Evolutionary conservation across 2,329 filamentous ascomycete species (phyloP).

Genomic region (Mycosphaerella sp.): DNA sequence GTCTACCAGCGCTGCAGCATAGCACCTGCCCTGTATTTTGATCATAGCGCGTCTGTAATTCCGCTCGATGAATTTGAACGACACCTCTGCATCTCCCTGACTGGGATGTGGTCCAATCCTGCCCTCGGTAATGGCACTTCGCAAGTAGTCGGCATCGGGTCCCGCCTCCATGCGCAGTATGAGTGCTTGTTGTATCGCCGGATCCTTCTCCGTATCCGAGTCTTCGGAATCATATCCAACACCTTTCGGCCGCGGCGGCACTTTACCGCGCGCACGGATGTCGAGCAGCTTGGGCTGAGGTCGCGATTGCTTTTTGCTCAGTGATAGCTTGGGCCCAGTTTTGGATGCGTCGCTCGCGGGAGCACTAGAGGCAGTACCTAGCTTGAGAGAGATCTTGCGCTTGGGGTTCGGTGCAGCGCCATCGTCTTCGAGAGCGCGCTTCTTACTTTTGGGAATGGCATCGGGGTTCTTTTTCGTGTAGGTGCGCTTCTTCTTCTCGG

Average conservation of each 20-base stretch:
- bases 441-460: slow-evolving; percentile 29
- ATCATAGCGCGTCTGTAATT: slow-evolving; percentile 69
- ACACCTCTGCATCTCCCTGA: slow-evolving; percentile 70
- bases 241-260: slow-evolving; percentile 51
- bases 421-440: slow-evolving; percentile 33
- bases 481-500: slow-evolving; percentile 36
- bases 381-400: slow-evolving; percentile 31
- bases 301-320: slow-evolving; percentile 27
- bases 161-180: slow-evolving; percentile 83
- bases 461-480: slow-evolving; percentile 36
- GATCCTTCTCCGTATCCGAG: slow-evolving; percentile 81
- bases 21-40: slow-evolving; percentile 61
- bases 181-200: slow-evolving; percentile 82
- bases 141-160: slow-evolving; percentile 76
- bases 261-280: slow-evolving; percentile 20
- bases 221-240: slow-evolving; percentile 96
- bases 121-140: slow-evolving; percentile 60
- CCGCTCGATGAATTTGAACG: slow-evolving; percentile 69
- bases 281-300: slow-evolving; percentile 23
- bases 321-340: slow-evolving; percentile 47
- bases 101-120: slow-evolving; percentile 61
- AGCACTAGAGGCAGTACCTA: slow-evolving; percentile 18
- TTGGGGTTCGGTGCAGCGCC: slow-evolving; percentile 30
- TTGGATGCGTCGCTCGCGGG: background rate
- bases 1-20: slow-evolving; percentile 74